Conservation (phyloP, 139 green algal species). For the Chlamydomonas sphaeroides region DNA sequence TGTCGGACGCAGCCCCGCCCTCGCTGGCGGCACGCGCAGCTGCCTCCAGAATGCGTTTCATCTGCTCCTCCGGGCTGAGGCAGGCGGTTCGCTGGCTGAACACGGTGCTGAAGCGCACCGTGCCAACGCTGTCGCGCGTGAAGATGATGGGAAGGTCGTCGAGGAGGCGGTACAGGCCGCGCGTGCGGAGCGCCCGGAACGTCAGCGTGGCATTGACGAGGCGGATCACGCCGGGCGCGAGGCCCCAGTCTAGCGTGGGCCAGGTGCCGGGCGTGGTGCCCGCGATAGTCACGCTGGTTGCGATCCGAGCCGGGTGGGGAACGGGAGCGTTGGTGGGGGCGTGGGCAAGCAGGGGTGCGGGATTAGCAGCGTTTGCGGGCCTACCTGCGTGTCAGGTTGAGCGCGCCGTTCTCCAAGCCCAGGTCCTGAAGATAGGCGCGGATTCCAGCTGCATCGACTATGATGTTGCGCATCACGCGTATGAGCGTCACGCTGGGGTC, state of each 20-base stretch:
- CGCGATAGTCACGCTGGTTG: background rate
- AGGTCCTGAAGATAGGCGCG: background rate
- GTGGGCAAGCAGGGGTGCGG: too few species aligned
- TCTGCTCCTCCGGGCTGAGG: background rate
- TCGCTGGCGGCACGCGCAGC: background rate
- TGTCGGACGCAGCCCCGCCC: background rate
- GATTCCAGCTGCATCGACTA: background rate
- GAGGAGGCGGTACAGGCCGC: background rate
- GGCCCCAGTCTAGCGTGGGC: background rate
- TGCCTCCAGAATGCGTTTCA: background rate
- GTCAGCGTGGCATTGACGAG: background rate
- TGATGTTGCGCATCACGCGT: background rate
- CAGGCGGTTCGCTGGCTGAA: conserved; percentile 6
- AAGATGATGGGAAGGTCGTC: background rate
- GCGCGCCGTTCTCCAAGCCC: too few species aligned
- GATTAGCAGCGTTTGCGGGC: too few species aligned
- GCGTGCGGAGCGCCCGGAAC: background rate
- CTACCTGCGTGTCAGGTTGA: background rate
- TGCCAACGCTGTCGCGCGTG: background rate
- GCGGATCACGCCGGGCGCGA: background rate
- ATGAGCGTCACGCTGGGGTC: background rate
- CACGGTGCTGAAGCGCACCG: conserved; percentile 5
- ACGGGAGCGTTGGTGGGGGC: background rate
- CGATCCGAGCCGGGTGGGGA: background rate
- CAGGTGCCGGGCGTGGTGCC: background rate